Conservation (phyloP, 495 filamentous ascomycete genomes). For the Sordaria brevicollis region DNA sequence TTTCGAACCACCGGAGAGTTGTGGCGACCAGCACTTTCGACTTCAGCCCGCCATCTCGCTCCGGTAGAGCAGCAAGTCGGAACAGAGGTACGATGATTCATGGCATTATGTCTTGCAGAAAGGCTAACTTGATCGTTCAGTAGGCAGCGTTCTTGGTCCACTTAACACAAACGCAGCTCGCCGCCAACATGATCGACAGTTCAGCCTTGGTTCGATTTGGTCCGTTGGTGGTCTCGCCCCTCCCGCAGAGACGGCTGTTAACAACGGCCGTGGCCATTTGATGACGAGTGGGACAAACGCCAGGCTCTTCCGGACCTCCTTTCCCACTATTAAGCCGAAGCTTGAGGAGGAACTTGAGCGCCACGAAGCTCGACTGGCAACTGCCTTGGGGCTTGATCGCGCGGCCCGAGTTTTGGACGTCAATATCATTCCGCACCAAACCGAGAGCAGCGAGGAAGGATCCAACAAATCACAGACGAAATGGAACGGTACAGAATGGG, state of each 20-base stretch:
- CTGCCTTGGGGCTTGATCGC: conserved; percentile 75
- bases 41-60: conserved; percentile 14
- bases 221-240: conserved; percentile 57
- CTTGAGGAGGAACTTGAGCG: conserved; percentile 51
- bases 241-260: conserved; percentile 39
- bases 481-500: conserved; percentile 55
- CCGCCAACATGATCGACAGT: conserved; percentile 25
- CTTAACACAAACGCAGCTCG: conserved; percentile 14
- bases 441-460: conserved; percentile 11
- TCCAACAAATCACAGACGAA: conserved; percentile 11
- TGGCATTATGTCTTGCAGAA: background rate
- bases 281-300: conserved; percentile 64
- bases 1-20: conserved; percentile 39
- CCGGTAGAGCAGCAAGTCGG: conserved; percentile 22
- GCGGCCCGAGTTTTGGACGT: conserved; percentile 47
- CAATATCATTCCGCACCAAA: conserved; percentile 1
- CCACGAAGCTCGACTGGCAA: conserved; percentile 67
- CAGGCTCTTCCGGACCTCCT: conserved; percentile 60
- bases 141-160: conserved; percentile 28
- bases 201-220: conserved; percentile 70
- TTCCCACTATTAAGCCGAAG: conserved; percentile 35
- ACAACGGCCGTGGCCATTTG: conserved; percentile 52
- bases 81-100: conserved; percentile 10
- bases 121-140: background rate
- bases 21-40: conserved; percentile 24